Base-by-base conservation (phyloP, 805 yeast genomes). In the Saccharomyces cerevisiae region DNA sequence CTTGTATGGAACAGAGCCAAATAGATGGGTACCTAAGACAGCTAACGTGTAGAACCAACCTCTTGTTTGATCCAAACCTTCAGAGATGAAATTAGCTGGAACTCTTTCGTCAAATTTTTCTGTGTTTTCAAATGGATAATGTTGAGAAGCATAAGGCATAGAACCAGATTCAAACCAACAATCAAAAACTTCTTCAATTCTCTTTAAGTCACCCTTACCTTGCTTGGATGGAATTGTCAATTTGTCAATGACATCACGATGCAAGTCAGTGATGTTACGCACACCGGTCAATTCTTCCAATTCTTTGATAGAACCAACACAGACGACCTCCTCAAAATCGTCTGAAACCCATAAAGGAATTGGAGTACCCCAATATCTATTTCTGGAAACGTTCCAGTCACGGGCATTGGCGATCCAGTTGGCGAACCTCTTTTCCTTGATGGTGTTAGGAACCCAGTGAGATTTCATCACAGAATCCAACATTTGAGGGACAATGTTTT, bases 161-260 rank as follows among this genome's bases (percentile, higher is more conserved):
- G 97, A 85, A 62, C 99, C 99, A 21, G 97, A 89, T 78, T 94
- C 99, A 69, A 94, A 94, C 99, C 99, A 94, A 78, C 99, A 94
- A 76, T 94, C 99, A 69, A 94, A 94, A 49, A 94, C 99, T 74
- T 94, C 98, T 70, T 92, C 98, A 57, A 94, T 80, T 79, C 99
- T 87, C 70, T 75, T 86, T 73, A 94, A 81, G 24, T 69, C 76
- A 62, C 97, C 97, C 70, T 90, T 90, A 63, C 98, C 98, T 68
- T 79, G 71, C 67, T 83, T 79, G 5, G 98, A 91, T 55, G 97
- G 98, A 66, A 94, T 94, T 57, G 97, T 90, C 69, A 94, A 83
- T 57, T 84, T 78, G 69, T 94, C 99, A 65, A 94, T 90, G 64
- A 74, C 79, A 65, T 94, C 97, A 75, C 99, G 89, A 76, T 94